Conservation (phyloP, 2,329 filamentous ascomycete species). For the Orbilia ellipsospora region DNA sequence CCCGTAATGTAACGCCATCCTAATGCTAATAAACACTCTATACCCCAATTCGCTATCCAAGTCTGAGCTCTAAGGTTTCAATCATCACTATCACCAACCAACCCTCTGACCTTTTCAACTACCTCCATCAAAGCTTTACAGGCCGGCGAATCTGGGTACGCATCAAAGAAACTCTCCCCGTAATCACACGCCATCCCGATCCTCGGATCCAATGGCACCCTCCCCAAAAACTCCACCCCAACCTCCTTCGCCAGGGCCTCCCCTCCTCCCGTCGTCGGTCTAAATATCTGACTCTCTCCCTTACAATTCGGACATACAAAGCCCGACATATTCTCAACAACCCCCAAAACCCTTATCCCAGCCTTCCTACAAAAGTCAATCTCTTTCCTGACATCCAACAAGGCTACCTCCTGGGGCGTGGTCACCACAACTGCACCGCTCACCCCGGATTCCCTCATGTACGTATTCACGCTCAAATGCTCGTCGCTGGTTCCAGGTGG, state of each 20-base stretch:
- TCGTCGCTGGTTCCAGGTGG: slow-evolving; percentile 96
- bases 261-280: slow-evolving; percentile 89
- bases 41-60: slow-evolving; percentile 5
- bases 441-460: slow-evolving; percentile 88
- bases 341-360: slow-evolving; percentile 83
- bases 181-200: slow-evolving; percentile 98
- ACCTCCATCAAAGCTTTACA: slow-evolving; percentile 83
- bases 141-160: slow-evolving; percentile 91
- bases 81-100: slow-evolving; percentile 69
- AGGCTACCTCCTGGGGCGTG: slow-evolving; percentile 91
- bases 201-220: slow-evolving; percentile 89
- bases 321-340: slow-evolving; percentile 98
- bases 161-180: slow-evolving; percentile 96
- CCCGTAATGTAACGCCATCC: slow-evolving; percentile 55
- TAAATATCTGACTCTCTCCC: slow-evolving; percentile 77
- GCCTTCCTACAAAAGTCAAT: slow-evolving; percentile 98
- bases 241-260: slow-evolving; percentile 83
- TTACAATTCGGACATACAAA: slow-evolving; percentile 93
- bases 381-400: slow-evolving; percentile 95
- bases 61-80: no score
- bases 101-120: slow-evolving; percentile 70
- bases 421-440: slow-evolving; percentile 93
- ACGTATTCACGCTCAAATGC: slow-evolving; percentile 91
- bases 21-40: slow-evolving; percentile 47
- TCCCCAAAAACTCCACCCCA: slow-evolving; percentile 85